phyloP scores from a whole-genome alignment of 129 eudicot genomes.

The Chrysanthemum seticuspe region DNA sequence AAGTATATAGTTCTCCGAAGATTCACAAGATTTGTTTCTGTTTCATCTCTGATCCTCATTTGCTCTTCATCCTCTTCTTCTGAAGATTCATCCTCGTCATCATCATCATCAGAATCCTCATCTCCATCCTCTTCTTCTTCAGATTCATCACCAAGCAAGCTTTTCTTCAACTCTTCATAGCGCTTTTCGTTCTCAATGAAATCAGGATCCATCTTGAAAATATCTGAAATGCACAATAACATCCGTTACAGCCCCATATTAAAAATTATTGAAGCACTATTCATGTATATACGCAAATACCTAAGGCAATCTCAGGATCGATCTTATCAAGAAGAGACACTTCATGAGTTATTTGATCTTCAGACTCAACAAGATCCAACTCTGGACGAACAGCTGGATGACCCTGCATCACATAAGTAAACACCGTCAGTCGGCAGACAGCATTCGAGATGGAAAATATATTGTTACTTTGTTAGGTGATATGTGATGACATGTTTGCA shows the following conservation, averaged over 20 bases:
- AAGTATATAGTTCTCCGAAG: conserved; percentile 86
- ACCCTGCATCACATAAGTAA: conserved; percentile 47
- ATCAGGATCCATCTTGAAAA: conserved; percentile 78
- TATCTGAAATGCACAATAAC: conserved; percentile 43
- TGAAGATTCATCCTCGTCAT: conserved; percentile 61
- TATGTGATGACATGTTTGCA: not conserved
- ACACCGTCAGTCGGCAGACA: not conserved
- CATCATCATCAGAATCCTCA: conserved; percentile 58
- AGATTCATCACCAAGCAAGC: conserved; percentile 88
- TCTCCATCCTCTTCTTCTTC: conserved; percentile 59
- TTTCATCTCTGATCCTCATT: conserved; percentile 86
- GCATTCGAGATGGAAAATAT: conserved; percentile 7
- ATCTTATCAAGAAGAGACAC: conserved; percentile 74
- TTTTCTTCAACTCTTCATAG: conserved; percentile 86
- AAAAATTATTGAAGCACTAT: conserved; percentile 12
- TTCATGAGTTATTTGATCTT: conserved; percentile 92
- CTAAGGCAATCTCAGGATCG: conserved; percentile 74
- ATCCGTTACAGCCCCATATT: conserved; percentile 2
- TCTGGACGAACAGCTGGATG: conserved; percentile 94
- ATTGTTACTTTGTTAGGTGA: not conserved
- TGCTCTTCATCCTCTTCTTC: conserved; percentile 74
- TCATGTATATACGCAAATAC: conserved; percentile 26
- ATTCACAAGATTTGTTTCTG: conserved; percentile 85
- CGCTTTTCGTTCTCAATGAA: conserved; percentile 71
- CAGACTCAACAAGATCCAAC: conserved; percentile 87